Percentiles rank a stretch among this genome's conserved stretches.
These are phyloP conservation scores for Xerocomus amazonicus DNA, from an alignment of 1,284 basidiomycete species.

Conservation along the genomic window DNA sequence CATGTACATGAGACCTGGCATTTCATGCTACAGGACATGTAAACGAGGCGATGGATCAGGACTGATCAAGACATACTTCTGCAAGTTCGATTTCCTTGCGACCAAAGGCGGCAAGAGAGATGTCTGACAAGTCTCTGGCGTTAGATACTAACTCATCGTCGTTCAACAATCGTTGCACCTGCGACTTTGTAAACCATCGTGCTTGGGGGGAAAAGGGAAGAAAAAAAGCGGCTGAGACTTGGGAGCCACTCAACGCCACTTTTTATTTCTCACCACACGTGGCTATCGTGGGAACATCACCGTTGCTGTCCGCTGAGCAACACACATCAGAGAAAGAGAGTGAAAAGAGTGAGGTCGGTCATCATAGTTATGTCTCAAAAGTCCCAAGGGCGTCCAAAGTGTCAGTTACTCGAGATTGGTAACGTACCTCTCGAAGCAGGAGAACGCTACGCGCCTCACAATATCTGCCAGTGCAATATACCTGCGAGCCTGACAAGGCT, in stretches of 20 bases:
- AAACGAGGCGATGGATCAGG: constrained; percentile 8
- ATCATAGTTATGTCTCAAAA: constrained; percentile 9
- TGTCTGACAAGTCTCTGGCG: constrained; percentile 49
- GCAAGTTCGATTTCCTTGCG: constrained; percentile 99
- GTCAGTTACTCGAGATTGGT: constrained; percentile 62
- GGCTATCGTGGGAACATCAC: constrained; percentile 28
- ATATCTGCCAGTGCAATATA: constrained; percentile 45
- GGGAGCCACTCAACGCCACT: constrained; percentile 27
- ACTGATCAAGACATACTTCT: constrained; percentile 53
- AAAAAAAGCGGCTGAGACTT: constrained; percentile 33
- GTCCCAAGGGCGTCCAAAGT: constrained; percentile 27
- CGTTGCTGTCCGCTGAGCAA: not conserved
- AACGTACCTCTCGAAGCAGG: constrained; percentile 3
- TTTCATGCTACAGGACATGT: constrained; percentile 62
- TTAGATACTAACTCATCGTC: constrained; percentile 3
- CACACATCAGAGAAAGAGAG: not conserved
- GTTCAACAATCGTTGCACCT: constrained; percentile 41
- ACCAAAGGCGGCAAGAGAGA: constrained; percentile 95
- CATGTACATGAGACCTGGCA: constrained; percentile 93
- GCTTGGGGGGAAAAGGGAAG: constrained; percentile 34
- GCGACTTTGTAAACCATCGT: constrained; percentile 82
- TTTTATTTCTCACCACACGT: constrained; percentile 36
- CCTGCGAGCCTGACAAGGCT: constrained; percentile 45
- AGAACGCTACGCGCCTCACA: constrained; percentile 9
- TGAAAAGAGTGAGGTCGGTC: not conserved